These are phyloP conservation scores for Hippophae gyantsensis DNA, from an alignment of 306 rosid genomes.

Conservation along the genomic window DNA sequence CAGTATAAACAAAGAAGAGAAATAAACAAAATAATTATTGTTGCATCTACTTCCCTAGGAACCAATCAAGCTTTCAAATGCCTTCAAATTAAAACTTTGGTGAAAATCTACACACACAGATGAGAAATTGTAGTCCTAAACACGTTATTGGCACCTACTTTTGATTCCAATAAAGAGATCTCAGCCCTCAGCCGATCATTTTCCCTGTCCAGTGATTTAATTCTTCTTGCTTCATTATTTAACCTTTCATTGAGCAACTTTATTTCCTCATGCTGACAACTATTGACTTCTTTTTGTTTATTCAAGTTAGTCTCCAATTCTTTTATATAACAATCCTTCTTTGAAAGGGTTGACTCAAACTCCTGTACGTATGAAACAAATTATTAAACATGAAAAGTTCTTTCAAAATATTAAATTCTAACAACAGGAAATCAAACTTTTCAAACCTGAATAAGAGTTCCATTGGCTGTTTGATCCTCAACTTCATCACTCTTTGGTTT, in stretches of 20 bases:
- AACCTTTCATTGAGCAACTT: conserved; percentile 60
- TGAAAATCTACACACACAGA: not conserved
- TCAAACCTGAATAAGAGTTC: conserved; percentile 44
- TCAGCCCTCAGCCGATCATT: conserved; percentile 64
- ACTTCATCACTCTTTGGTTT: conserved; percentile 35
- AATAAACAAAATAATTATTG: too few species aligned
- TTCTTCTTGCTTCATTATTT: conserved; percentile 52
- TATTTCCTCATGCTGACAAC: conserved; percentile 55
- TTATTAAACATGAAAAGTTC: conserved; percentile 16
- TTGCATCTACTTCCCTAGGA: conserved; percentile 2
- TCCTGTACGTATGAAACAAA: conserved; percentile 48
- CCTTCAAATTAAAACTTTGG: conserved; percentile 1
- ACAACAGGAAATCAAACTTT: conserved; percentile 1
- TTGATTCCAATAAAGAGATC: conserved; percentile 83
- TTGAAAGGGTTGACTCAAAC: conserved; percentile 55
- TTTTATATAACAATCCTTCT: conserved; percentile 55
- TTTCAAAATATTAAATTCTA: conserved; percentile 11
- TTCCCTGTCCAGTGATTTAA: conserved; percentile 83
- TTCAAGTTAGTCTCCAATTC: conserved; percentile 48
- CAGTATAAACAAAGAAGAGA: too few species aligned
- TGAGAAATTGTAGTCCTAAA: conserved; percentile 10
- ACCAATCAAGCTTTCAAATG: conserved; percentile 9
- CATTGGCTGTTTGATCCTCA: conserved; percentile 35
- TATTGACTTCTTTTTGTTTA: conserved; percentile 51
- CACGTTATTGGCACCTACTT: conserved; percentile 41